phyloP scores from a whole-genome alignment of 2,329 filamentous ascomycete genomes.

The Cladosporium sp. region DNA sequence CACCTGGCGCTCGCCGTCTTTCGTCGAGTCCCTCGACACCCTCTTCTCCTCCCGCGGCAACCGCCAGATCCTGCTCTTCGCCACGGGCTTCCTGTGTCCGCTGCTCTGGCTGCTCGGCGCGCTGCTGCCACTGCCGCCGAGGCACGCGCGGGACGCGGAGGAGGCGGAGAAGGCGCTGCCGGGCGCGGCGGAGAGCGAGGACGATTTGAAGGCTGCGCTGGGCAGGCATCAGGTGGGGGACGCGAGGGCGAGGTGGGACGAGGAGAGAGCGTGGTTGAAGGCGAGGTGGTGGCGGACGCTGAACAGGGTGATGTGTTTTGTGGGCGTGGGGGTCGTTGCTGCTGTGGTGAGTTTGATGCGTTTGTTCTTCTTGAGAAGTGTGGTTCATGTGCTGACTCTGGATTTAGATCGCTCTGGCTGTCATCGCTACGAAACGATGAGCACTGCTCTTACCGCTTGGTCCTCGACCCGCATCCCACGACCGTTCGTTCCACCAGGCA shows the following conservation, averaged over 20 bases:
- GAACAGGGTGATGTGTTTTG: slow-evolving; percentile 33
- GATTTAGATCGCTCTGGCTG: slow-evolving; percentile 29
- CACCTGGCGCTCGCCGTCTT: slow-evolving; percentile 29
- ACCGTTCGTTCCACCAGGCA: background rate
- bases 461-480: background rate
- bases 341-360: slow-evolving; percentile 27
- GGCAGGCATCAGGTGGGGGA: slow-evolving; percentile 20
- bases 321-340: slow-evolving; percentile 30
- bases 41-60: slow-evolving; percentile 28
- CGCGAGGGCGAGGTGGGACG: slow-evolving; percentile 20
- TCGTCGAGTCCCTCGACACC: slow-evolving; percentile 30
- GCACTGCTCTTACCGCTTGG: background rate
- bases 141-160: slow-evolving; percentile 14
- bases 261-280: slow-evolving; percentile 28
- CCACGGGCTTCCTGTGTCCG: slow-evolving; percentile 31
- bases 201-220: slow-evolving; percentile 23
- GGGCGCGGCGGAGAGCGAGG: slow-evolving; percentile 16
- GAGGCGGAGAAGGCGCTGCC: slow-evolving; percentile 19
- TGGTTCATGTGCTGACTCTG: background rate
- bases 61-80: slow-evolving; percentile 31
- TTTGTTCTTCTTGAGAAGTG: background rate
- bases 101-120: slow-evolving; percentile 32
- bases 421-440: slow-evolving; percentile 23
- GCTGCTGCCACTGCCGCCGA: slow-evolving; percentile 28
- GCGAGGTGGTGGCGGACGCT: slow-evolving; percentile 33